Conservation (phyloP, 345 rosid genomes). For the Rhodamnia argentea region DNA sequence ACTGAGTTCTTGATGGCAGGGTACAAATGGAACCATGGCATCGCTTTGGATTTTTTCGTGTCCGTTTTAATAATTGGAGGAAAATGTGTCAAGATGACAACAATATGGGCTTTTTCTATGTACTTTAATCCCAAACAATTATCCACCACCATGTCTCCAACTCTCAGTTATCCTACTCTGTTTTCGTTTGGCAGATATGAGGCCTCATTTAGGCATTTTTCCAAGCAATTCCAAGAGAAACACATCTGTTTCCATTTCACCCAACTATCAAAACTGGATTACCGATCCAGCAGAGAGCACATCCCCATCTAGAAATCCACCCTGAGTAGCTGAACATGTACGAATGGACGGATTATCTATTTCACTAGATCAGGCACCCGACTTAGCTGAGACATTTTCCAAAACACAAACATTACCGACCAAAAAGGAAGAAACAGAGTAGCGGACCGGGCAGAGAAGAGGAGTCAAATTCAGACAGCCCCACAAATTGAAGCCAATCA, state of each 20-base stretch:
- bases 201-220: not conserved
- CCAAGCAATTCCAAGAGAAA: not conserved
- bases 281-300: no score
- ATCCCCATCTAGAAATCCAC: not conserved
- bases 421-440: not conserved
- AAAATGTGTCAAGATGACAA: no score
- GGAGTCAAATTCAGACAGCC: no score
- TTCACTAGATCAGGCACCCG: not conserved
- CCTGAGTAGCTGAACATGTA: not conserved
- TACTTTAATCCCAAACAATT: not conserved
- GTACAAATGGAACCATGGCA: not conserved
- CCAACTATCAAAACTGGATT: not conserved
- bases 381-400: not conserved
- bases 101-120: no score
- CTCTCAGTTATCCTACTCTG: not conserved
- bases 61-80: not conserved
- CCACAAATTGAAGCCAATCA: no score
- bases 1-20: not conserved
- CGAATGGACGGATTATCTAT: not conserved
- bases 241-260: not conserved
- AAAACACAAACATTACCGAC: not conserved
- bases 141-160: not conserved
- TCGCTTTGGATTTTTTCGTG: not conserved
- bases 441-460: not conserved
- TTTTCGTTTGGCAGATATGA: not conserved